A percentile compares a stretch with the other conserved stretches of the same genome.
Evolutionary conservation across 139 green algal genomes (phyloP).

Genomic region (Pleodorina starrii): DNA sequence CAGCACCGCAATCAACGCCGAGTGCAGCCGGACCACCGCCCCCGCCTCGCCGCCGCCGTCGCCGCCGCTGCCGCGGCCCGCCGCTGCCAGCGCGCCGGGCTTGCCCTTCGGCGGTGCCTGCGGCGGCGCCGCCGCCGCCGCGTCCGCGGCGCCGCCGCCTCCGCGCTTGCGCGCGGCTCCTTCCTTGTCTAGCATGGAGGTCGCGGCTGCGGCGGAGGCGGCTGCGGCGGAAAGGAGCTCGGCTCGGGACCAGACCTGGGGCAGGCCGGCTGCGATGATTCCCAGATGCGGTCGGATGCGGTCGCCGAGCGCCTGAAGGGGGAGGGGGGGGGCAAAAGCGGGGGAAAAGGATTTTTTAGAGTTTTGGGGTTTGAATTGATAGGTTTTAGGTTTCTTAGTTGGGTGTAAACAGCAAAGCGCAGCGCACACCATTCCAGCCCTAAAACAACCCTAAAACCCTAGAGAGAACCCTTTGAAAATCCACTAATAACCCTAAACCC

Average conservation of each 20-base stretch:
- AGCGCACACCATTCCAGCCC: too few relatives aligned
- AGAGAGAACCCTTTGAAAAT: too few relatives aligned
- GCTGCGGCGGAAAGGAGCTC: slow-evolving; percentile 18
- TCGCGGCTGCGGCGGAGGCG: background rate
- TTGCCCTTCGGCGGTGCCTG: background rate
- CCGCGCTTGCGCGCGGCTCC: slow-evolving; percentile 4
- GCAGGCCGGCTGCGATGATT: slow-evolving; percentile 73
- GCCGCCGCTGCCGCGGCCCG: background rate
- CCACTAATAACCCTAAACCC: background rate
- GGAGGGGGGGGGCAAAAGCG: background rate
- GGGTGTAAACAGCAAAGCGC: too few relatives aligned
- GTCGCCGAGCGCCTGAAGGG: slow-evolving; percentile 63
- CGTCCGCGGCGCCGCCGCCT: background rate
- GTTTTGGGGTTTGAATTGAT: too few relatives aligned
- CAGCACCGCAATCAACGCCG: slow-evolving; percentile 78
- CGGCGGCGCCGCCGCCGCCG: background rate
- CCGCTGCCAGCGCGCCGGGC: background rate
- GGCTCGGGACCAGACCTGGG: slow-evolving; percentile 60
- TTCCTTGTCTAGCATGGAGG: slow-evolving; percentile 10
- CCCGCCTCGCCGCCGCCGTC: slow-evolving; percentile 56
- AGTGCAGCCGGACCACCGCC: slow-evolving; percentile 76
- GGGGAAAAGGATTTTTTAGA: background rate
- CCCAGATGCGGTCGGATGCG: slow-evolving; percentile 72
- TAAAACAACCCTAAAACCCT: too few relatives aligned
- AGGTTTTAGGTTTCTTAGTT: too few relatives aligned